These are phyloP conservation scores for Tolypocladium endophyticum DNA, from an alignment of 2,329 filamentous ascomycete species.

Conservation along the genomic window DNA sequence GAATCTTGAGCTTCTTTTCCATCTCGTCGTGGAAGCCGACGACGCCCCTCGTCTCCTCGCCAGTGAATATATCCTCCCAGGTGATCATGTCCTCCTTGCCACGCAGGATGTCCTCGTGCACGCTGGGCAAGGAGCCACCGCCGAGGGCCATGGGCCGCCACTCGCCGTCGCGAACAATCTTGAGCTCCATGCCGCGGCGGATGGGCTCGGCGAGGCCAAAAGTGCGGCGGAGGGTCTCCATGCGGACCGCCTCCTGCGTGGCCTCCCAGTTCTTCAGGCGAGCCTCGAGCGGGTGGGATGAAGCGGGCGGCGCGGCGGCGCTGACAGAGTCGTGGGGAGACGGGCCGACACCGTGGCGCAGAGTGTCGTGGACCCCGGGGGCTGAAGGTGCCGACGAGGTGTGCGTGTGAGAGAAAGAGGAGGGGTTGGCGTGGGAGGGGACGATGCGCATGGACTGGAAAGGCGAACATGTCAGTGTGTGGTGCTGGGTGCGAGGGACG, in stretches of 20 bases:
- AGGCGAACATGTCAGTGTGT: slow-evolving; percentile 8
- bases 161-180: slow-evolving; percentile 70
- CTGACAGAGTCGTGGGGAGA: slow-evolving; percentile 33
- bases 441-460: slow-evolving; percentile 79
- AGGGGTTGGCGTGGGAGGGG: slow-evolving; percentile 57
- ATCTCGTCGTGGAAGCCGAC: slow-evolving; percentile 84
- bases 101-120: slow-evolving; percentile 83
- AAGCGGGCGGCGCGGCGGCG: slow-evolving; percentile 35
- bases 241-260: slow-evolving; percentile 79
- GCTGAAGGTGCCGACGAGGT: slow-evolving; percentile 74
- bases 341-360: slow-evolving; percentile 73
- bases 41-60: slow-evolving; percentile 61
- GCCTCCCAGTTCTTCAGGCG: slow-evolving; percentile 84
- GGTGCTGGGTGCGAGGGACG: background rate
- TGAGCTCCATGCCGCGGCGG: slow-evolving; percentile 87
- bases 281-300: slow-evolving; percentile 78
- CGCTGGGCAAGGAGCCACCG: slow-evolving; percentile 45
- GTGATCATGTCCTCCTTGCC: slow-evolving; percentile 67
- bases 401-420: slow-evolving; percentile 53
- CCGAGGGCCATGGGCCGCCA: slow-evolving; percentile 68
- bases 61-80: slow-evolving; percentile 91
- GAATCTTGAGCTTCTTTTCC: slow-evolving; percentile 81
- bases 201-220: slow-evolving; percentile 92
- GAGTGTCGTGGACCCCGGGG: slow-evolving; percentile 85
- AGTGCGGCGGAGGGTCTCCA: slow-evolving; percentile 75